Evolutionary conservation across 2,329 filamentous ascomycete species (phyloP), one percentile per base, ranked within the genome.

Genomic region (Hymenoscyphus occultus): DNA sequence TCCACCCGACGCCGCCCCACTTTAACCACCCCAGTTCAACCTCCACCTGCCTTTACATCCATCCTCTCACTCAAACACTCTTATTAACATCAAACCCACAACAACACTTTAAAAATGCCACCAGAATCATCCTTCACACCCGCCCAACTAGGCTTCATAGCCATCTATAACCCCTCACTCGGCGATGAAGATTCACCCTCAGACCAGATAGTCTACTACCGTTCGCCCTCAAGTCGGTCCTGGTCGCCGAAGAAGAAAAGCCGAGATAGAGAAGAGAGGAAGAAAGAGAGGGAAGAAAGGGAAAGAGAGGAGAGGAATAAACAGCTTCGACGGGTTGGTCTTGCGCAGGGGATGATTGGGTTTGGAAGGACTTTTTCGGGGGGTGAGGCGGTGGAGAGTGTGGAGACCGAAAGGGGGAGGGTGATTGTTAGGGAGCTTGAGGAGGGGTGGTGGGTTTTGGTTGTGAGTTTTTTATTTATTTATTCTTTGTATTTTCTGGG

Each of bases 291-390:
- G 31, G 74, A 61, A 69, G 72, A 76, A 72, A 48, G 68, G 51
- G 71, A 73, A 10, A 80, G 84, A 59, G 87, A 91, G 70, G 87
- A 93, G 73, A 86, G 88, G 74, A 95, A 98, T 77, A 91, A 96
- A 79, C 90, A 89, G 72, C 81, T 98, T 73, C 86, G 95, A 69
- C 93, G 97, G 81, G 93, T 99, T 75, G 95, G 95, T 45, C 86
- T 99, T 68, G 95, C 95, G 51, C 95, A 99, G 80, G 95, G 93
- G 75, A 97, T 98, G 90, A 90, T 96, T 65, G 91, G 89, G 76
- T 99, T 99, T 79, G 91, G 91, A 73, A 90, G 88, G 75, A 93
- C 88, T 72, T 99, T 99, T 78, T 90, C 93, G 1, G 84, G 86
- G 67, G 91, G 89, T 65, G 83, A 88, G 70, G 77, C 91, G 1